A percentile compares a stretch with the other conserved stretches of the same genome.
These are phyloP conservation scores for Scutellaria galericulata DNA, from an alignment of 257 asterid genomes.

Conservation along the genomic window DNA sequence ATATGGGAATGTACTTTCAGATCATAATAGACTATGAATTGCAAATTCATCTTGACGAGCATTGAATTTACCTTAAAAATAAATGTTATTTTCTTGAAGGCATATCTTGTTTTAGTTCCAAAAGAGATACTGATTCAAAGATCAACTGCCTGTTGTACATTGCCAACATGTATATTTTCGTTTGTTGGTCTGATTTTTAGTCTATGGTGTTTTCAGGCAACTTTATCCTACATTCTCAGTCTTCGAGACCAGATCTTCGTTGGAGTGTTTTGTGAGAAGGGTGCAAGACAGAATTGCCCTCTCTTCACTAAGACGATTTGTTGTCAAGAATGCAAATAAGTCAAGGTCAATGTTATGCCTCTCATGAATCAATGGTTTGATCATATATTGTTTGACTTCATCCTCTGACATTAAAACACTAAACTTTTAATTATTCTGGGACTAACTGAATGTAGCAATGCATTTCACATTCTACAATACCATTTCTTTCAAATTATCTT, in stretches of 20 bases:
- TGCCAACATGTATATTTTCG: background rate
- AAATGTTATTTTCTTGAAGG: background rate
- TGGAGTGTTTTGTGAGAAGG: slow-evolving; percentile 82
- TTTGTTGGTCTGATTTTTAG: slow-evolving; percentile 19
- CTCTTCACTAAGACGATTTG: slow-evolving; percentile 65
- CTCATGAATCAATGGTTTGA: slow-evolving; percentile 4
- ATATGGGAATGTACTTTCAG: too few species aligned
- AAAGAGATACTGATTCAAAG: background rate
- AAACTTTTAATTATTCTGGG: background rate
- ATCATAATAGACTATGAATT: background rate
- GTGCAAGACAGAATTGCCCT: slow-evolving; percentile 79
- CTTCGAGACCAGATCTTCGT: slow-evolving; percentile 51
- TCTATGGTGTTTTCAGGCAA: slow-evolving; percentile 52
- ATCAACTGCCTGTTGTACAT: background rate
- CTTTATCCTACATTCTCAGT: slow-evolving; percentile 46
- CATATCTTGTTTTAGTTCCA: slow-evolving; percentile 1
- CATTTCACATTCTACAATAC: background rate
- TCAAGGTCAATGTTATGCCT: slow-evolving; percentile 62
- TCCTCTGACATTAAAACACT: background rate
- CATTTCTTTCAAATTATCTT: slow-evolving; percentile 11
- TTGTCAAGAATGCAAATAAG: slow-evolving; percentile 64
- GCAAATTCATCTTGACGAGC: background rate
- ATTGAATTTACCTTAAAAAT: too few species aligned
- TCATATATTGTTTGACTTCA: slow-evolving; percentile 11
- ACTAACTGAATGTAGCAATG: background rate